phyloP scores from a whole-genome alignment of 169 alveolate species.

The Cryptosporidium tyzzeri region DNA sequence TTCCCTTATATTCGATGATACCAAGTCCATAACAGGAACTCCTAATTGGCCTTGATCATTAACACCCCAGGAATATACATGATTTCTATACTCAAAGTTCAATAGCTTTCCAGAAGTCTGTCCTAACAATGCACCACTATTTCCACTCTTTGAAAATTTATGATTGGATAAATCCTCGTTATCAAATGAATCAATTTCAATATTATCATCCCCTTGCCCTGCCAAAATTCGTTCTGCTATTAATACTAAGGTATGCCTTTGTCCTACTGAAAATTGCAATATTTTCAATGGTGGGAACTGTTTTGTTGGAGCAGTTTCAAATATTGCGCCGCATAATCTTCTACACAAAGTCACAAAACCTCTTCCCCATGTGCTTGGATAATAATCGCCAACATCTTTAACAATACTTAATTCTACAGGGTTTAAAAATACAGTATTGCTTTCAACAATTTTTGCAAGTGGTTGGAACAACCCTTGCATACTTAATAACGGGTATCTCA shows the following conservation, averaged over 20 bases:
- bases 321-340: conserved; percentile 65
- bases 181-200: conserved; percentile 44
- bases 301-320: conserved; percentile 74
- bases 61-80: conserved; percentile 72
- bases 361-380: conserved; percentile 76
- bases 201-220: conserved; percentile 64
- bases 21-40: conserved; percentile 33
- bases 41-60: conserved; percentile 73
- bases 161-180: background rate
- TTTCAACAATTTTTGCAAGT: conserved; percentile 72
- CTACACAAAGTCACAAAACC: conserved; percentile 74
- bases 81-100: conserved; percentile 73
- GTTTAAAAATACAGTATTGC: conserved; percentile 71
- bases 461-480: conserved; percentile 77
- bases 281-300: conserved; percentile 74
- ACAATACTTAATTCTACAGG: conserved; percentile 58
- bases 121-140: conserved; percentile 63
- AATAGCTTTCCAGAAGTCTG: conserved; percentile 68
- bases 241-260: conserved; percentile 65
- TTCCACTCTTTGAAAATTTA: background rate
- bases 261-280: conserved; percentile 69
- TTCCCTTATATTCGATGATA: conserved; percentile 53
- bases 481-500: conserved; percentile 71
- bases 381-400: conserved; percentile 57
- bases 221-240: conserved; percentile 68